Evolutionary conservation across 768 basidiomycete genomes (phyloP).

Genomic region (Rhodotorula toruloides): DNA sequence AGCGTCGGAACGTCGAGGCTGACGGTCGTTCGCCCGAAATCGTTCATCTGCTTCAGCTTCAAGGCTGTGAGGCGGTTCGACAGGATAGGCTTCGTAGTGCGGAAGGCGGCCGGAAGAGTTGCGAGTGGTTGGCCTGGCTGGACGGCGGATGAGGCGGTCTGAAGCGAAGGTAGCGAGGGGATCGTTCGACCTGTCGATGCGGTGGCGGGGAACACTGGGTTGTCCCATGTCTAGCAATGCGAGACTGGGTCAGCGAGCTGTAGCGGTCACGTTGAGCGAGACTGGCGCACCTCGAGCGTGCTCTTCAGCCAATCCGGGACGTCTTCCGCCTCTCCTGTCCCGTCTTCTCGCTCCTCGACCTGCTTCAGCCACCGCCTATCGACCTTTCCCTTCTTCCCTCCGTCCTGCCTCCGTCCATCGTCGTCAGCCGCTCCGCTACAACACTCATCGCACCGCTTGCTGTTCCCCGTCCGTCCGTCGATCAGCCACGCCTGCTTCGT

Average conservation of each 20-base stretch:
- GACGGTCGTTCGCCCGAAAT: no score
- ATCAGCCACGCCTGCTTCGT: constrained; percentile 60
- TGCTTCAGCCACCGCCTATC: constrained; percentile 29
- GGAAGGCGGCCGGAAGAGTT: background rate
- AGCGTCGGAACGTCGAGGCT: no score
- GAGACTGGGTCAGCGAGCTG: background rate
- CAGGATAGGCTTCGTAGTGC: constrained; percentile 2
- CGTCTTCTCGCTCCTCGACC: background rate
- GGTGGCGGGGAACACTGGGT: constrained; percentile 54
- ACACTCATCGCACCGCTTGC: constrained; percentile 50
- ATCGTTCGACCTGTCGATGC: constrained; percentile 17
- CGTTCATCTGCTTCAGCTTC: background rate
- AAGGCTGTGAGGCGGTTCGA: background rate
- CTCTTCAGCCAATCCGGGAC: constrained; percentile 63
- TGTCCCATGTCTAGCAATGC: constrained; percentile 41
- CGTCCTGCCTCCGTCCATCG: background rate
- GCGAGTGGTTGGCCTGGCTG: no score
- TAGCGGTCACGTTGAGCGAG: background rate
- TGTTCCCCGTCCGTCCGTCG: constrained; percentile 67
- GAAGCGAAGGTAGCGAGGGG: constrained; percentile 8
- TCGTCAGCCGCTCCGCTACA: constrained; percentile 28
- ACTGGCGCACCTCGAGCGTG: constrained; percentile 56
- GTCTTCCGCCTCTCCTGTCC: constrained; percentile 28
- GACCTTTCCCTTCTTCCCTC: background rate
- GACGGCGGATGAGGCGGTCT: background rate